These are phyloP conservation scores for Lactarius vividus DNA, from an alignment of 768 basidiomycete species.

Conservation along the genomic window DNA sequence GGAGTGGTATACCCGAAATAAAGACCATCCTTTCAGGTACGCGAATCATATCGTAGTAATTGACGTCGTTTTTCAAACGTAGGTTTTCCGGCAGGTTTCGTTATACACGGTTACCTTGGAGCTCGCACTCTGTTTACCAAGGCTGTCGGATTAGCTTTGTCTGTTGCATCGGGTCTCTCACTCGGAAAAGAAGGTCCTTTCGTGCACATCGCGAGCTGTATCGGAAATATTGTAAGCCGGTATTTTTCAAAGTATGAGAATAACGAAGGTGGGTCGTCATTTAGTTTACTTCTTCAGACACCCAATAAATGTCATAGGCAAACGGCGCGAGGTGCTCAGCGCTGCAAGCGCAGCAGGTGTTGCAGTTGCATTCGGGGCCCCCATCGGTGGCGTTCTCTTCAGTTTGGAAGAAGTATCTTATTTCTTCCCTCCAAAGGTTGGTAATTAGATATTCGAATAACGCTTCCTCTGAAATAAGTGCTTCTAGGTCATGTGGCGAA, in stretches of 20 bases:
- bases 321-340: constrained; percentile 90
- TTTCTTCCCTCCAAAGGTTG: constrained; percentile 91
- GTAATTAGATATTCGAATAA: constrained; percentile 3
- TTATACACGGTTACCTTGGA: constrained; percentile 96
- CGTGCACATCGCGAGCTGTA: constrained; percentile 89
- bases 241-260: constrained; percentile 87
- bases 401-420: constrained; percentile 95
- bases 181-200: constrained; percentile 81
- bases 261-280: constrained; percentile 67
- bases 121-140: constrained; percentile 88
- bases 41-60: constrained; percentile 10
- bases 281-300: background rate
- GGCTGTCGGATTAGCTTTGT: constrained; percentile 81
- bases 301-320: constrained; percentile 47
- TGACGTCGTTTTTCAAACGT: constrained; percentile 21
- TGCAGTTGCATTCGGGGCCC: constrained; percentile 95
- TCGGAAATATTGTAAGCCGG: constrained; percentile 91
- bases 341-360: constrained; percentile 98
- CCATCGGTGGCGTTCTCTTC: constrained; percentile 90
- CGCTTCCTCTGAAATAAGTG: background rate
- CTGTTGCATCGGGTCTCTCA: constrained; percentile 89
- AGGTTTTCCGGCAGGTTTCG: constrained; percentile 59
- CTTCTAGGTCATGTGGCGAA: constrained; percentile 84
- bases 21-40: constrained; percentile 88
- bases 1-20: constrained; percentile 95